A percentile compares a stretch with the other conserved stretches of the same genome.
These are phyloP conservation scores for Phytopythium oedochilum DNA, from an alignment of 352 stramenopile genomes.

Conservation along the genomic window DNA sequence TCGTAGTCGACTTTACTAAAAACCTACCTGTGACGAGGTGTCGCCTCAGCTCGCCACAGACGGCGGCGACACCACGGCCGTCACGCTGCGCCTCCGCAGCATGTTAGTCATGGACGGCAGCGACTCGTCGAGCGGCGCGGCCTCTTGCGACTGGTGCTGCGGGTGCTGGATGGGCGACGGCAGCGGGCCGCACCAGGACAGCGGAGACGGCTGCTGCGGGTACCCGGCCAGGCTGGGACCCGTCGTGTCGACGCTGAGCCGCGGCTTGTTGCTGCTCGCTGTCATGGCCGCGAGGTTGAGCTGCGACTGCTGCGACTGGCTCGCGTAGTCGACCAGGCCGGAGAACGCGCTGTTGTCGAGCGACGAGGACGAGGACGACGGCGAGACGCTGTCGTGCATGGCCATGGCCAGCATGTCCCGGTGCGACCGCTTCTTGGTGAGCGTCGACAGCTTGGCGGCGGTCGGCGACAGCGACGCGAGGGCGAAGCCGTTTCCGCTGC, in stretches of 20 bases:
- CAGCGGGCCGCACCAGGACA: background rate
- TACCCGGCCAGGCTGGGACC: background rate
- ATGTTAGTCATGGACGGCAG: constrained; percentile 64
- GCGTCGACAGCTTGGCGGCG: constrained; percentile 3
- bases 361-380: background rate
- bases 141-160: background rate
- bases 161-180: constrained; percentile 1
- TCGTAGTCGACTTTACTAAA: no score
- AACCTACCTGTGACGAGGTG: background rate
- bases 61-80: background rate
- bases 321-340: background rate
- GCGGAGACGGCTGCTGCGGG: constrained; percentile 4
- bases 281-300: background rate
- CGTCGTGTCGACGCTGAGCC: constrained; percentile 4
- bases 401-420: constrained; percentile 1
- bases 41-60: constrained; percentile 7
- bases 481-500: background rate
- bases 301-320: background rate
- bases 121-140: constrained; percentile 20
- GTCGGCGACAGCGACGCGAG: constrained; percentile 1
- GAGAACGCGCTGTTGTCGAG: background rate
- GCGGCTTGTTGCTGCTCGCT: background rate
- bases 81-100: constrained; percentile 27
- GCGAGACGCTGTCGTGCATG: background rate
- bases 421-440: constrained; percentile 6